Conservation (phyloP, 2,329 filamentous ascomycete species). For the Microcyclospora tardicrescens region DNA sequence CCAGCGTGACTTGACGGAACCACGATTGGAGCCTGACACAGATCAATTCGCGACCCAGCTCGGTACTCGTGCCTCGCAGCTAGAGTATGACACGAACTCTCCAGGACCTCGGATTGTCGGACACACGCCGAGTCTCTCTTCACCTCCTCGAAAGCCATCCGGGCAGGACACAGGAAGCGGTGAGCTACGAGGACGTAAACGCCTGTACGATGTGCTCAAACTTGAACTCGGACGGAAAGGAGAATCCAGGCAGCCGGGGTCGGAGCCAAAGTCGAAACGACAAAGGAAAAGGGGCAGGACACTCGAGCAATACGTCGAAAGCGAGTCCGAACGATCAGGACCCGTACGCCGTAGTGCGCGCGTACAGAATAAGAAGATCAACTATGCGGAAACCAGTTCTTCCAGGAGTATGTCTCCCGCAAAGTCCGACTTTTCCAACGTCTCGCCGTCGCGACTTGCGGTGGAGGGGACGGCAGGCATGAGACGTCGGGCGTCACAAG, state of each 20-base stretch:
- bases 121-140: no score
- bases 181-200: neutral
- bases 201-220: neutral
- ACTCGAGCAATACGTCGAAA: no score
- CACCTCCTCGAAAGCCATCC: no score
- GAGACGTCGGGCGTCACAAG: neutral
- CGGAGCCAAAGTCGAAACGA: neutral
- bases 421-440: constrained; percentile 6
- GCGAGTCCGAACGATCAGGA: no score
- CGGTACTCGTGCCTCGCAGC: no score
- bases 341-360: constrained; percentile 8
- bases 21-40: no score
- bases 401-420: constrained; percentile 5
- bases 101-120: no score
- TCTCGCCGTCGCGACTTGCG: constrained; percentile 3
- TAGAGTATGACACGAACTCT: no score
- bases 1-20: no score
- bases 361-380: constrained; percentile 6
- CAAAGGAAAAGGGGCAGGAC: constrained; percentile 1
- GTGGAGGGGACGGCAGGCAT: neutral
- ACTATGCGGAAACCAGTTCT: constrained; percentile 7
- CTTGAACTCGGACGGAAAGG: neutral
- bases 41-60: no score
- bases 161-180: neutral
- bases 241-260: neutral